Evolutionary conservation across 768 basidiomycete genomes (phyloP).

Genomic region (Sporobolomyces roseus): DNA sequence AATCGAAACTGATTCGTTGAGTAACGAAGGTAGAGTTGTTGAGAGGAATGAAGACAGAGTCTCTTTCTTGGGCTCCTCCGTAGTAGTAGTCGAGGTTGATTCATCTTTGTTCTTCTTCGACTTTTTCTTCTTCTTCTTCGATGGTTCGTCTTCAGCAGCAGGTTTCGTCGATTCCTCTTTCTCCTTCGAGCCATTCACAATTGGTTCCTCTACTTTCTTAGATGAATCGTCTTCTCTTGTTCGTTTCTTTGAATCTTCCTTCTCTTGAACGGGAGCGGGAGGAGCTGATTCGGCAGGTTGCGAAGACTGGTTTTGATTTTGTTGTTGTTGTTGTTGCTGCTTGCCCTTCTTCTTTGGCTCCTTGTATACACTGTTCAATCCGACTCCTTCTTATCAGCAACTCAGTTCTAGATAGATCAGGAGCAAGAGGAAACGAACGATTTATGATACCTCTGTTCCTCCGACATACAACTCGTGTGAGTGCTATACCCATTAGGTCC

Average conservation of each 20-base stretch:
- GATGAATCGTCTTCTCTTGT: constrained; percentile 14
- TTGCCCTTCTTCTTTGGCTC: constrained; percentile 36
- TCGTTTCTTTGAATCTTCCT: constrained; percentile 22
- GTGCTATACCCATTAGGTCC: constrained; percentile 15
- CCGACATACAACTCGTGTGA: constrained; percentile 39
- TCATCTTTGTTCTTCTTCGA: constrained; percentile 19
- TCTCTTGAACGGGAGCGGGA: background rate
- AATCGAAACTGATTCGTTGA: constrained; percentile 23
- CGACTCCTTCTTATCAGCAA: too few species aligned
- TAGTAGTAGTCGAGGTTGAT: background rate
- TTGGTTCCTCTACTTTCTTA: background rate
- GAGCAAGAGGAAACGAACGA: constrained; percentile 9
- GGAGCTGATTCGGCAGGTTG: constrained; percentile 1
- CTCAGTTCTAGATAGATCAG: background rate
- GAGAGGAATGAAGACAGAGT: constrained; percentile 24
- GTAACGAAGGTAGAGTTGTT: constrained; percentile 12
- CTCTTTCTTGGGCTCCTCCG: background rate
- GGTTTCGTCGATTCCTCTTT: constrained; percentile 8
- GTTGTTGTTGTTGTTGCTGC: constrained; percentile 25
- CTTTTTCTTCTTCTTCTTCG: constrained; percentile 32
- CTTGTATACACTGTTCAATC: constrained; percentile 29
- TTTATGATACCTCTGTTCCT: constrained; percentile 41
- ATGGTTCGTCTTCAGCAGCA: constrained; percentile 1
- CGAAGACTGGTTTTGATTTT: constrained; percentile 1
- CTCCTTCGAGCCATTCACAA: background rate